Evolutionary conservation across 140 eudicot genomes (phyloP).

Genomic region (Stevia rebaudiana): DNA sequence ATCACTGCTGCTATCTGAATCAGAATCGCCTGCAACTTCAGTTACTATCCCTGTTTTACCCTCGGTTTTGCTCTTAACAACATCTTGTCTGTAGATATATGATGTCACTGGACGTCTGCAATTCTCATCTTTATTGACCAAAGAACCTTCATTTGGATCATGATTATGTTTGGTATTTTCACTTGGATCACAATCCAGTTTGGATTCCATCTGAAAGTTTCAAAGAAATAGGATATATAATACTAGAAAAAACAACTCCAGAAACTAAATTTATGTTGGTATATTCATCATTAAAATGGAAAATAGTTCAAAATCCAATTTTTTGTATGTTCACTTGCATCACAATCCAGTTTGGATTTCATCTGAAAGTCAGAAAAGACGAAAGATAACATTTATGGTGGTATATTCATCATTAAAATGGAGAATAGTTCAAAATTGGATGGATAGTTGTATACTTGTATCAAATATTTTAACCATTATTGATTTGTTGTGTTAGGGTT

Average conservation of each 20-base stretch:
- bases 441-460: too few species aligned
- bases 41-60: constrained; percentile 67
- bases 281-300: background rate
- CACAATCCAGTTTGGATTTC: constrained; percentile 40
- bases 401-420: background rate
- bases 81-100: constrained; percentile 73
- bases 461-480: too few species aligned
- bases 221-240: background rate
- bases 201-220: constrained; percentile 51
- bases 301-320: background rate
- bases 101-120: constrained; percentile 25
- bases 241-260: background rate
- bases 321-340: constrained; percentile 20
- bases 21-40: constrained; percentile 95
- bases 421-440: background rate
- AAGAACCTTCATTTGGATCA: constrained; percentile 23
- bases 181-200: constrained; percentile 25
- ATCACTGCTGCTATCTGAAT: constrained; percentile 75
- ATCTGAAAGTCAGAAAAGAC: constrained; percentile 37
- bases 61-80: constrained; percentile 62
- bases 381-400: background rate
- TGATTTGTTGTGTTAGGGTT: background rate
- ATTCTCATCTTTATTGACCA: constrained; percentile 30
- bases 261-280: background rate
- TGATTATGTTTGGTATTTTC: constrained; percentile 20